Percentiles rank a stretch among this genome's conserved stretches.
These are phyloP conservation scores for Scutellospora calospora DNA, from an alignment of 371 early-diverging fungal genomes.

Conservation along the genomic window DNA sequence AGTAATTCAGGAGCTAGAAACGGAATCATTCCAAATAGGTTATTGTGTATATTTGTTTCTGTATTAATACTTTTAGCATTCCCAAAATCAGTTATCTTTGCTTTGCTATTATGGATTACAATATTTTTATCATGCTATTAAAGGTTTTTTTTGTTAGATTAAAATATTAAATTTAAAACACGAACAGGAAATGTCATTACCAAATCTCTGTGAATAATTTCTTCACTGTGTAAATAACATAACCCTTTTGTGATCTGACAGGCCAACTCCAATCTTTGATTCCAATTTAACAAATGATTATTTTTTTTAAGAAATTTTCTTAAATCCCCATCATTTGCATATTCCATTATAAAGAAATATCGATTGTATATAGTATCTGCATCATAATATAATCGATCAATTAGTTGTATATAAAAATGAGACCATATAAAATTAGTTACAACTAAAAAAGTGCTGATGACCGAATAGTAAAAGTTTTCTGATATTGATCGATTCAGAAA, in stretches of 20 bases:
- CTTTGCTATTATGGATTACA: background rate
- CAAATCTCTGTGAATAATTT: too few species aligned
- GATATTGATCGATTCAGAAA: too few species aligned
- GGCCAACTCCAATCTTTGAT: background rate
- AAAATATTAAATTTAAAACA: background rate
- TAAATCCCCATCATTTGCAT: constrained; percentile 28
- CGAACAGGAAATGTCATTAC: background rate
- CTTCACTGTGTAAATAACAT: too few species aligned
- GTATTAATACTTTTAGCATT: background rate
- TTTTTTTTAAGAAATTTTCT: background rate
- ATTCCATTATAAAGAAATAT: constrained; percentile 26
- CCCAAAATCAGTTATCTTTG: too few species aligned
- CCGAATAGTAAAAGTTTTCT: too few species aligned
- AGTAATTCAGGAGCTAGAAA: constrained; percentile 37
- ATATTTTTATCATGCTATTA: constrained; percentile 3
- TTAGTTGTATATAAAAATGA: too few species aligned
- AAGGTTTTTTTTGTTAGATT: background rate
- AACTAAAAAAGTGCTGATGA: too few species aligned
- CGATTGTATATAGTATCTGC: background rate
- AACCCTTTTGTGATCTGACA: constrained; percentile 19
- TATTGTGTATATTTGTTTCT: background rate
- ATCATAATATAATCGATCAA: background rate
- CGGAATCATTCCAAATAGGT: background rate
- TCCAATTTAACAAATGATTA: background rate
- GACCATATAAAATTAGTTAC: too few species aligned